Conservation (phyloP, 306 rosid species). For the Elaeagnus macrophylla region DNA sequence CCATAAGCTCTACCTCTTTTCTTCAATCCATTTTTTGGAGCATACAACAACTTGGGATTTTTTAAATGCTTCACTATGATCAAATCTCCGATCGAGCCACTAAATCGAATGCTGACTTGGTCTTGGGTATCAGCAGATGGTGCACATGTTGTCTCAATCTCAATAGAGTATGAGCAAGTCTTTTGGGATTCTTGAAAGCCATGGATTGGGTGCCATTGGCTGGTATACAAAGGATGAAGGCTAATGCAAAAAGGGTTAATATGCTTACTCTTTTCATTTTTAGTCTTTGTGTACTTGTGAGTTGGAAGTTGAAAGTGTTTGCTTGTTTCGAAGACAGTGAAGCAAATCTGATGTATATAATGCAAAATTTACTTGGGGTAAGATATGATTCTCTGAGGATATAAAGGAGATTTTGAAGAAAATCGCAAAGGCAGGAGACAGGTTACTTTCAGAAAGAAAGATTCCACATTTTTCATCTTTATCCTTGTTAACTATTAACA, state of each 20-base stretch:
- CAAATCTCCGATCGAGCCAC: conserved; percentile 16
- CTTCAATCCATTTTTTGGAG: conserved; percentile 15
- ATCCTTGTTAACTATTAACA: no score
- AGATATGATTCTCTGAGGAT: conserved; percentile 1
- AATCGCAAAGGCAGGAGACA: neutral
- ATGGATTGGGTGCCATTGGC: neutral
- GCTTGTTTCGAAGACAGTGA: neutral
- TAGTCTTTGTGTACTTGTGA: neutral
- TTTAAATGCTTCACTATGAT: conserved; percentile 25
- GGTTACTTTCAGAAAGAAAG: conserved; percentile 19
- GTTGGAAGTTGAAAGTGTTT: neutral
- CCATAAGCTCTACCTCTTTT: conserved; percentile 8
- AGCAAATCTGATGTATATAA: neutral
- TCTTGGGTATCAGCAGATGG: conserved; percentile 18
- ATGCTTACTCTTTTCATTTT: conserved; percentile 15
- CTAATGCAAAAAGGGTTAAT: neutral
- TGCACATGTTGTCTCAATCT: conserved; percentile 28
- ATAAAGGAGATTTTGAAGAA: neutral
- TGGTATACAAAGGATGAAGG: conserved; percentile 9
- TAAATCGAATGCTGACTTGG: conserved; percentile 20
- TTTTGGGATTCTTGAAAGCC: conserved; percentile 9
- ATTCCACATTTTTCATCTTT: conserved; percentile 9
- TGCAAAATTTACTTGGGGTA: neutral
- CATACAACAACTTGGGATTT: conserved; percentile 11
- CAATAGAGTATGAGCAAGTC: conserved; percentile 26